These are phyloP conservation scores for Penicillium atrosanguineum DNA, from an alignment of 495 filamentous ascomycete genomes.

Conservation along the genomic window DNA sequence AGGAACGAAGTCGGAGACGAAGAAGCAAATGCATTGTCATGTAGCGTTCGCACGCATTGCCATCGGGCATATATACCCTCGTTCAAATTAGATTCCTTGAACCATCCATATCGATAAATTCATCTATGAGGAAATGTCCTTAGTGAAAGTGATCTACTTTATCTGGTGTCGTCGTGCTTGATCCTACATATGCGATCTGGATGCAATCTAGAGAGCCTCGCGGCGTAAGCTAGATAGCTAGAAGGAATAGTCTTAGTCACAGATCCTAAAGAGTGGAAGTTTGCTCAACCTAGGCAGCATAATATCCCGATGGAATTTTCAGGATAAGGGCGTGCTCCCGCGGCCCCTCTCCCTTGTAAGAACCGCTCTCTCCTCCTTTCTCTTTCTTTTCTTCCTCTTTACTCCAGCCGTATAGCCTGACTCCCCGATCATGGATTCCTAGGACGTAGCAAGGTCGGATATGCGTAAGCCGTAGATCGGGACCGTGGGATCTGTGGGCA, in stretches of 20 bases:
- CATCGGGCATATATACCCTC: constrained; percentile 11
- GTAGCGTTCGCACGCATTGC: constrained; percentile 21
- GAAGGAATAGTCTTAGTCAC: neutral
- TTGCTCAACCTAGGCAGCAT: neutral
- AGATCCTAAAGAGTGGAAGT: neutral
- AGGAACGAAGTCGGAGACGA: constrained; percentile 33
- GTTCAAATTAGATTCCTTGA: constrained; percentile 3
- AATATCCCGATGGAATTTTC: neutral
- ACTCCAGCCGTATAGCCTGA: too few relatives aligned
- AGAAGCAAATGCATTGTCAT: constrained; percentile 40
- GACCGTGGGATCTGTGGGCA: too few relatives aligned
- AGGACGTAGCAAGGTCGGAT: too few relatives aligned
- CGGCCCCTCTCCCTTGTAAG: neutral
- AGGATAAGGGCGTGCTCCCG: neutral
- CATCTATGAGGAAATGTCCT: neutral
- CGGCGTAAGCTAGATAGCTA: neutral
- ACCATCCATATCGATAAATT: neutral
- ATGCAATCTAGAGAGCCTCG: neutral
- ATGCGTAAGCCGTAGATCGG: too few relatives aligned
- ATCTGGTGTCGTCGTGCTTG: too few relatives aligned
- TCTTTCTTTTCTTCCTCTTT: too few relatives aligned
- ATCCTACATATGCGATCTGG: neutral
- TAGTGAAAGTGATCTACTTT: neutral
- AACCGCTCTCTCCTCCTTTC: neutral
- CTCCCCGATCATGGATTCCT: too few relatives aligned